Conservation (phyloP, 139 green algal genomes). For the Raphidocelis subcapitata region DNA sequence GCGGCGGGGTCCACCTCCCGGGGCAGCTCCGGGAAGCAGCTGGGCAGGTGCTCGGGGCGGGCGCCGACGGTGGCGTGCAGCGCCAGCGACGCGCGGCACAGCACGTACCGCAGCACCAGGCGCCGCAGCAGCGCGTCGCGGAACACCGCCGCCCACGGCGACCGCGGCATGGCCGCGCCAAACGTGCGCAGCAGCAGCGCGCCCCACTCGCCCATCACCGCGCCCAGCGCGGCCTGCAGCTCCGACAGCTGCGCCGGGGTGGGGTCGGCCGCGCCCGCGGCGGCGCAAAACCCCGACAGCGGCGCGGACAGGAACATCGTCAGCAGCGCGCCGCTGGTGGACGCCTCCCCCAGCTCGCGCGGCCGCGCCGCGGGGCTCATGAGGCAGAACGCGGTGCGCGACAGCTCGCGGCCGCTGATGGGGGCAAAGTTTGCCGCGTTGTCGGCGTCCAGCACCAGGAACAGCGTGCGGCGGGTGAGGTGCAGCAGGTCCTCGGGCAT, state of each 20-base stretch:
- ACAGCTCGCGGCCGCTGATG: too few relatives aligned
- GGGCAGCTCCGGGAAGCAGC: constrained; percentile 39
- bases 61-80: constrained; percentile 23
- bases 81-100: constrained; percentile 38
- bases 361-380: constrained; percentile 25
- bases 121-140: constrained; percentile 37
- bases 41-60: constrained; percentile 19
- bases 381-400: constrained; percentile 18
- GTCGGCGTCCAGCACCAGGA: constrained; percentile 65
- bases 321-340: constrained; percentile 31
- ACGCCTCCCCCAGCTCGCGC: constrained; percentile 14
- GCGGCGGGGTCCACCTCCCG: constrained; percentile 22
- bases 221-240: constrained; percentile 32
- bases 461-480: constrained; percentile 48
- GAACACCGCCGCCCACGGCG: constrained; percentile 22
- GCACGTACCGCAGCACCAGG: constrained; percentile 42
- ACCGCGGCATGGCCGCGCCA: neutral
- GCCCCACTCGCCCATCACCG: constrained; percentile 20
- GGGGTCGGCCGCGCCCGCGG: constrained; percentile 31
- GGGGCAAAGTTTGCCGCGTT: constrained; percentile 26
- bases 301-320: constrained; percentile 45
- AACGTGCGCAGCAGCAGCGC: constrained; percentile 23
- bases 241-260: constrained; percentile 22
- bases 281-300: constrained; percentile 36
- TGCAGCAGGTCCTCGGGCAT: constrained; percentile 55